These are phyloP conservation scores for Suillus tomentosus DNA, from an alignment of 768 basidiomycete species.

Conservation along the genomic window DNA sequence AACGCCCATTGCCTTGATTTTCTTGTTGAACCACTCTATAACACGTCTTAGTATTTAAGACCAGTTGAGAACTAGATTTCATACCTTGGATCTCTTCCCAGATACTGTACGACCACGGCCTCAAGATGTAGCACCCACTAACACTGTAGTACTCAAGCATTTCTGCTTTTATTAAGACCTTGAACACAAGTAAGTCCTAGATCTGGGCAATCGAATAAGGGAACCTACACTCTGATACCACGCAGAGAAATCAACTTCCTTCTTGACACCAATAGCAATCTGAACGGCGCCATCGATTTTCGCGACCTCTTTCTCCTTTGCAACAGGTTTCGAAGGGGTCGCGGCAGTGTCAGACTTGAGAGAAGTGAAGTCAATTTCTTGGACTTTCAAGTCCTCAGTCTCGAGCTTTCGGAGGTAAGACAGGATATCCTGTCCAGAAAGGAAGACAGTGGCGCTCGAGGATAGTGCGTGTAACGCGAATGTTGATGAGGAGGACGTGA, in stretches of 20 bases:
- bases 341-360: conserved; percentile 51
- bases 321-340: conserved; percentile 34
- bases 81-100: conserved; percentile 95
- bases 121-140: conserved; percentile 97
- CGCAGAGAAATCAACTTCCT: conserved; percentile 90
- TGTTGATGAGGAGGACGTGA: conserved; percentile 57
- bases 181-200: conserved; percentile 18
- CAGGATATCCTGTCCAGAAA: conserved; percentile 75
- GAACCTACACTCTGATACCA: conserved; percentile 88
- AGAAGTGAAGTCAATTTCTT: conserved; percentile 72
- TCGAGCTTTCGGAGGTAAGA: conserved; percentile 74
- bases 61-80: conserved; percentile 19
- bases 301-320: conserved; percentile 70
- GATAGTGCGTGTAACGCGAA: conserved; percentile 80
- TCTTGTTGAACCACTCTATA: conserved; percentile 87
- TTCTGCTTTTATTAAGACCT: conserved; percentile 97
- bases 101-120: conserved; percentile 95
- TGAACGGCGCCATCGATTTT: conserved; percentile 89
- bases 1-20: conserved; percentile 93
- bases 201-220: conserved; percentile 1
- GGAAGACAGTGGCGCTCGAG: conserved; percentile 71
- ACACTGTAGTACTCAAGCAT: conserved; percentile 99
- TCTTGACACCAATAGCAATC: conserved; percentile 93
- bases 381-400: conserved; percentile 61
- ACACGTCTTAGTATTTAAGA: not conserved